Evolutionary conservation across 2,329 filamentous ascomycete species (phyloP), one percentile per base, ranked within the genome.

Genomic region (Pyrenochaeta sp.): DNA sequence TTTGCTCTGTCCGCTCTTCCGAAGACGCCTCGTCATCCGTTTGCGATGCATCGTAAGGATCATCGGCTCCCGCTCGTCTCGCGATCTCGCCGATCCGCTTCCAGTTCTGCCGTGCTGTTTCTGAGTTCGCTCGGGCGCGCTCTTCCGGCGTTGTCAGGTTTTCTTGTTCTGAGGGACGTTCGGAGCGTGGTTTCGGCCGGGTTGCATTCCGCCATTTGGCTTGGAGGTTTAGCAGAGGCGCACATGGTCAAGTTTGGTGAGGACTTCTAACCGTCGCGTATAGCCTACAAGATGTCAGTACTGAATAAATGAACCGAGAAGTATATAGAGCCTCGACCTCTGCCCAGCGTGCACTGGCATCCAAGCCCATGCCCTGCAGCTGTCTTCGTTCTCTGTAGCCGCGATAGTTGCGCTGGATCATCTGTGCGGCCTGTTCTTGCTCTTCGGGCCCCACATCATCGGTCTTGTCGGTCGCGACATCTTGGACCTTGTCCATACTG

Each of bases 311-410:
- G n/a, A 49, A 19, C 12, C 30, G 27, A 36, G 2, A 54, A 68
- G 12, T 10, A 10, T 50, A 8, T 32, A n/a, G 30, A 27, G 36
- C 48, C 39, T 60, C 88, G 53, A 91, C 89, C 69, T 91, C 87
- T 10, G 86, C 80, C 90, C 90, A 93, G 67, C 91, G 82, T 30
- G 88, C 88, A 30, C 83, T 86, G n/a, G 91, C 85, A 74, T 91
- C 85, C 34, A 96, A 74, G 1, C 85, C 85, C 64, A 90, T 81
- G 0, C 92, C 92, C 40, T 85, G 77, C 67, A 95, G 81, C 74
- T 92, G 88, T 47, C 92, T 81, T 43, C 92, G 85, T 48, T 86
- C 84, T 52, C 90, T 85, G 75, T 96, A 91, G 5, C 92, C 91
- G 34, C 92, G 85, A 73, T 93, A 96, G 27, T 88, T 90, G 65